Evolutionary conservation across 2,329 filamentous ascomycete genomes (phyloP).

Genomic region (Aspergillus melleus): DNA sequence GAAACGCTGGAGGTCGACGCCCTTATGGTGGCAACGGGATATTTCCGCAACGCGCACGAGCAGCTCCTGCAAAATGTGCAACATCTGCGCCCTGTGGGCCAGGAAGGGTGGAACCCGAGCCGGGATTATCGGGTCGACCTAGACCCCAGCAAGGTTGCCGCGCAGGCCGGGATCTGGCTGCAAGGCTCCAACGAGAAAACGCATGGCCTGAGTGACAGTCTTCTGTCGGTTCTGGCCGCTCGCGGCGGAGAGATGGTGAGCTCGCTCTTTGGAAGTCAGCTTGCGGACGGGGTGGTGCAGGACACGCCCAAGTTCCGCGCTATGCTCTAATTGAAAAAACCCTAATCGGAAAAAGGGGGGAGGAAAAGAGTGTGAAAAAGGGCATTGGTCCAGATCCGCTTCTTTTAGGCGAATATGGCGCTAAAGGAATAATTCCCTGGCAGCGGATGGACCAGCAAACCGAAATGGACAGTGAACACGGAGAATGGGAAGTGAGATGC

Average conservation of each 20-base stretch:
- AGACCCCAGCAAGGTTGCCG: conserved; percentile 64
- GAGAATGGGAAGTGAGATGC: not conserved
- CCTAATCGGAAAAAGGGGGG: not conserved
- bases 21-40: conserved; percentile 85
- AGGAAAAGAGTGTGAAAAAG: not conserved
- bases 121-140: conserved; percentile 80
- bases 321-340: conserved; percentile 29
- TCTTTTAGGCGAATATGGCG: conserved; percentile 9
- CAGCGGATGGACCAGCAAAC: not conserved
- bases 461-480: not conserved
- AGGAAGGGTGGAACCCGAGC: conserved; percentile 63
- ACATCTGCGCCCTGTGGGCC: conserved; percentile 62
- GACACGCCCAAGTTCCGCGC: conserved; percentile 33
- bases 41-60: conserved; percentile 75
- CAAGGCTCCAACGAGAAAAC: conserved; percentile 93
- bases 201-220: conserved; percentile 81
- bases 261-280: conserved; percentile 63
- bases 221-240: conserved; percentile 75
- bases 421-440: conserved; percentile 1
- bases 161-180: conserved; percentile 79
- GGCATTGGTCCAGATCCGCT: conserved; percentile 2
- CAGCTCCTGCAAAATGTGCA: conserved; percentile 69
- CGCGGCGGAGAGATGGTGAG: conserved; percentile 76
- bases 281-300: conserved; percentile 31
- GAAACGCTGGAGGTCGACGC: conserved; percentile 75